Conservation (phyloP, 1,139 yeast genomes). For the Candida freyschussii region DNA sequence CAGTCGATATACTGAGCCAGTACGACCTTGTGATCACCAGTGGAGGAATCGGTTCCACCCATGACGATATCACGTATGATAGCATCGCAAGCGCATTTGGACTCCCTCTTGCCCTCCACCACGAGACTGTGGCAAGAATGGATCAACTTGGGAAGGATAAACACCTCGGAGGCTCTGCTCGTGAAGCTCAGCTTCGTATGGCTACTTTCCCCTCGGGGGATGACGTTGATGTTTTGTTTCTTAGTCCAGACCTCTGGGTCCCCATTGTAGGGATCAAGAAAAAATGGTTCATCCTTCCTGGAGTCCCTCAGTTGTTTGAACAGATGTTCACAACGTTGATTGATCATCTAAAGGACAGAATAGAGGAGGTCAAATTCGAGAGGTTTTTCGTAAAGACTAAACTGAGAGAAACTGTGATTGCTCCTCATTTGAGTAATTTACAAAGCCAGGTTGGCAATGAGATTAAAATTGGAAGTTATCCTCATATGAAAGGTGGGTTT, state of each 20-base stretch:
- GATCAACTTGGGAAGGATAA: slow-evolving; percentile 39
- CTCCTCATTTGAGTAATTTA: slow-evolving; percentile 52
- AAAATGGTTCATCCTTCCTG: slow-evolving; percentile 70
- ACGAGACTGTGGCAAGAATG: slow-evolving; percentile 60
- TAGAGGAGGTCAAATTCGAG: slow-evolving; percentile 25
- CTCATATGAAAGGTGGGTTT: slow-evolving; percentile 60
- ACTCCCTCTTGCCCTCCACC: slow-evolving; percentile 47
- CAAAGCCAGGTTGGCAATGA: slow-evolving; percentile 40
- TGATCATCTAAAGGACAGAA: slow-evolving; percentile 21
- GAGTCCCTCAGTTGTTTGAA: slow-evolving; percentile 71
- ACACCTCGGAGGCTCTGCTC: slow-evolving; percentile 39
- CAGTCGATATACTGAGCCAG: slow-evolving; percentile 44
- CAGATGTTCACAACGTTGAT: slow-evolving; percentile 41
- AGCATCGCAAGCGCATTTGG: slow-evolving; percentile 60
- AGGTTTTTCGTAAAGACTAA: slow-evolving; percentile 62
- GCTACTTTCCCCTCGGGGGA: slow-evolving; percentile 62
- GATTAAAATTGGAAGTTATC: slow-evolving; percentile 79
- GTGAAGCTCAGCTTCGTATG: slow-evolving; percentile 66
- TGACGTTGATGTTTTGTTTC: slow-evolving; percentile 47
- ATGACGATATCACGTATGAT: slow-evolving; percentile 81
- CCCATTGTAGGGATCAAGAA: slow-evolving; percentile 66
- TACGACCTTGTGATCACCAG: slow-evolving; percentile 73
- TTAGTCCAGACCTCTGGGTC: slow-evolving; percentile 67
- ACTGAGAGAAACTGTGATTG: slow-evolving; percentile 60
- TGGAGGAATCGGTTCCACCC: slow-evolving; percentile 86